phyloP scores from a whole-genome alignment of 345 rosid species.

The Trapa incisa region DNA sequence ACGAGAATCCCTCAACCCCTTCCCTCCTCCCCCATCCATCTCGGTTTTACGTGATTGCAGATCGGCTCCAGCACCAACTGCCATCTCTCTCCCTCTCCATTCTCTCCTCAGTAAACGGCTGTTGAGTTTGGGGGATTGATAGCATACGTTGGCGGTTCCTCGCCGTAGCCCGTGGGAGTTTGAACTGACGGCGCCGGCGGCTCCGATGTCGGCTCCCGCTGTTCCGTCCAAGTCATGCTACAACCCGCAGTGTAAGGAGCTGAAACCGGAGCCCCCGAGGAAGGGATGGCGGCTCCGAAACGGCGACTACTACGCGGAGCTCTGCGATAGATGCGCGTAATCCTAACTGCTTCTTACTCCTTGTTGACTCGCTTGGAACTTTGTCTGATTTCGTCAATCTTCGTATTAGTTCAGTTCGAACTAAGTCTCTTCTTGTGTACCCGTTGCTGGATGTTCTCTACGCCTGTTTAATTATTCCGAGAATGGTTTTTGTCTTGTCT shows the following conservation, averaged over 20 bases:
- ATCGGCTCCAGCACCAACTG: too few relatives aligned
- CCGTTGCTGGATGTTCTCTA: neutral
- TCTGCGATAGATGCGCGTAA: constrained; percentile 96
- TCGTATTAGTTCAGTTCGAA: neutral
- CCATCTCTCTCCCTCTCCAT: neutral
- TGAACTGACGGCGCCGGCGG: neutral
- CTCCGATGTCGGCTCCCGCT: constrained; percentile 1
- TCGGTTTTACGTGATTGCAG: too few relatives aligned
- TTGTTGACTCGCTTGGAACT: neutral
- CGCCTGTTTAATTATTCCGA: neutral
- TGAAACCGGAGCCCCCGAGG: constrained; percentile 38
- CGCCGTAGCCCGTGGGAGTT: neutral
- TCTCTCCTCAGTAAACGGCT: neutral
- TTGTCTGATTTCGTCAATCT: neutral
- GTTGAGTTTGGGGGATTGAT: constrained; percentile 3
- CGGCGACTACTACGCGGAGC: constrained; percentile 75
- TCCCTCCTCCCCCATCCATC: too few relatives aligned
- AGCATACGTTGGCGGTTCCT: neutral
- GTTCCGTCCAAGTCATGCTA: constrained; percentile 38
- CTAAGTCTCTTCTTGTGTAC: too few relatives aligned
- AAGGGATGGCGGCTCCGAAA: constrained; percentile 82
- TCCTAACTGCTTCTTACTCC: constrained; percentile 5
- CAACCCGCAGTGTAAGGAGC: constrained; percentile 57
- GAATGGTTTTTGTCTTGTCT: neutral
- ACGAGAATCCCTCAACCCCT: too few relatives aligned